Evolutionary conservation across 1,139 yeast species (phyloP).

Genomic region (Suhomyces ambrosiae): DNA sequence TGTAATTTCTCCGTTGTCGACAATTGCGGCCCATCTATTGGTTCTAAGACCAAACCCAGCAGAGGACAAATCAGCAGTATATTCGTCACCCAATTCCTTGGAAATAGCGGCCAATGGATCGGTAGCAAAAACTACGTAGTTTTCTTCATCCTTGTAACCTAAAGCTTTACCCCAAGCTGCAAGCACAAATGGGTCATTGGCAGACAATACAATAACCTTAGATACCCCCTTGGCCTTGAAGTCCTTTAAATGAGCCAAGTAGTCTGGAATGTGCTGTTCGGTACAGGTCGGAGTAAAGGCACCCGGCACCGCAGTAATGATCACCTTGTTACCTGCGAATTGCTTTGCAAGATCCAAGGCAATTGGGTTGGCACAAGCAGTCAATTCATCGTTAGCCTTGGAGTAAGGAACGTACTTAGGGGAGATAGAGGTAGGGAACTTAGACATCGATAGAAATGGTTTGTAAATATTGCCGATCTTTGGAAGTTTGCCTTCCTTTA

Average conservation of each 20-base stretch:
- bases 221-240: constrained; percentile 72
- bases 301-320: constrained; percentile 76
- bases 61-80: constrained; percentile 50
- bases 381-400: constrained; percentile 42
- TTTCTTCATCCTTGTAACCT: constrained; percentile 45
- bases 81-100: constrained; percentile 59
- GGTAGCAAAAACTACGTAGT: constrained; percentile 63
- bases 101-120: constrained; percentile 73
- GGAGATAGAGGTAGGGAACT: constrained; percentile 57
- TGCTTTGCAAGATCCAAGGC: constrained; percentile 53
- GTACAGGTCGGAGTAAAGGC: constrained; percentile 51
- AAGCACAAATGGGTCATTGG: constrained; percentile 78
- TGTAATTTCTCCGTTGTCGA: constrained; percentile 21
- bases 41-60: constrained; percentile 39
- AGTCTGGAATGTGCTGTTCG: constrained; percentile 80
- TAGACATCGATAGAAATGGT: constrained; percentile 15
- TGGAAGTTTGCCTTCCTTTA: neutral
- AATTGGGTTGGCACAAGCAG: constrained; percentile 47
- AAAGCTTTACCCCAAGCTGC: constrained; percentile 82
- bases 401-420: constrained; percentile 61
- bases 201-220: constrained; percentile 68
- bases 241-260: constrained; percentile 52
- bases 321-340: constrained; percentile 44
- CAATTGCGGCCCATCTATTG: constrained; percentile 21
- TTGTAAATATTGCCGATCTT: neutral